Percentiles rank a stretch among this genome's conserved stretches.
phyloP scores from a whole-genome alignment of 306 rosid genomes.

The Prunus davidiana region DNA sequence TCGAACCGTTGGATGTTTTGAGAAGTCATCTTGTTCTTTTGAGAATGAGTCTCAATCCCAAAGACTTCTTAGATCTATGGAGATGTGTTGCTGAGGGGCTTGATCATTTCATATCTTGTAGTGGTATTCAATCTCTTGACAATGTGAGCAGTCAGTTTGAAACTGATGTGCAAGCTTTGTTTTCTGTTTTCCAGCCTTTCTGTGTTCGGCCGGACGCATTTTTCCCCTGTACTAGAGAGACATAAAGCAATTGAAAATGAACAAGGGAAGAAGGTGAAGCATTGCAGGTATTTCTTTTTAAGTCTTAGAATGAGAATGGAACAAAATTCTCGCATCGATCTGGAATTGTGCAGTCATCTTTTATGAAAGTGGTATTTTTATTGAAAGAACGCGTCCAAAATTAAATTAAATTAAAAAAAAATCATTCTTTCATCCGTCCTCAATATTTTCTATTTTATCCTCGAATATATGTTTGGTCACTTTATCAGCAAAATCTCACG shows the following conservation, averaged over 20 bases:
- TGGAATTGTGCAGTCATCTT: slow-evolving; percentile 8
- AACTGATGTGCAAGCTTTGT: slow-evolving; percentile 56
- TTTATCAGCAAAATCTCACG: too few species aligned
- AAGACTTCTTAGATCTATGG: slow-evolving; percentile 71
- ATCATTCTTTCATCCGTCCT: not conserved
- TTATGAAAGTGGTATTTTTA: not conserved
- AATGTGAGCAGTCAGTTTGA: slow-evolving; percentile 45
- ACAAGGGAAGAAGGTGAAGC: slow-evolving; percentile 38
- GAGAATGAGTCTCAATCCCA: slow-evolving; percentile 44
- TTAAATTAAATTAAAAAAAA: not conserved
- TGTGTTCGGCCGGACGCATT: slow-evolving; percentile 74
- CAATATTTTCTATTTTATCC: too few species aligned
- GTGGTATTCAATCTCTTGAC: slow-evolving; percentile 34
- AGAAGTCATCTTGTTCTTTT: slow-evolving; percentile 43
- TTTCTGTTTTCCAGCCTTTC: slow-evolving; percentile 55
- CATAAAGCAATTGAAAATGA: slow-evolving; percentile 49
- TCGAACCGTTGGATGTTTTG: slow-evolving; percentile 51
- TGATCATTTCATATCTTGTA: slow-evolving; percentile 57
- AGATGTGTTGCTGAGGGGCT: slow-evolving; percentile 72
- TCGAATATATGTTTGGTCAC: too few species aligned
- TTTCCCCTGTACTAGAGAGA: slow-evolving; percentile 53
- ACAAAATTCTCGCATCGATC: slow-evolving; percentile 30
- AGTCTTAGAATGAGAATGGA: slow-evolving; percentile 24
- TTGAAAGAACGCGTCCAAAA: not conserved
- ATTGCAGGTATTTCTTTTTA: slow-evolving; percentile 25